Evolutionary conservation across 768 basidiomycete species (phyloP), one percentile per base, ranked within the genome.

Genomic region (Brasilioporus rufonigricans): DNA sequence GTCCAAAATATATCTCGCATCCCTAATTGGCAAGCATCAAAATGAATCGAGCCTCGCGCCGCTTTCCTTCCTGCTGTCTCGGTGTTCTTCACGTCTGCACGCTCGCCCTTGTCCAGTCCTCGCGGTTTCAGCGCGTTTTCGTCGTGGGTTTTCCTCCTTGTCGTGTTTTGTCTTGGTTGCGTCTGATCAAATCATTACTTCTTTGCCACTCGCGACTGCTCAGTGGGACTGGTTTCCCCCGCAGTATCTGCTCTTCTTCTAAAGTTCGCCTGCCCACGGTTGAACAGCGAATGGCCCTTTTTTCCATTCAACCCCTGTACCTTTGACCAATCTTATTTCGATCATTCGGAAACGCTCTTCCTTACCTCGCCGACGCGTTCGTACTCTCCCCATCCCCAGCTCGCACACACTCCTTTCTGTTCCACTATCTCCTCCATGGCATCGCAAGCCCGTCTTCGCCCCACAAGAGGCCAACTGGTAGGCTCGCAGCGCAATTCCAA

Each of bases 401-500:
- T 13, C 27, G 13, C 60, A 26, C 48, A 39, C 55, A 46, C 51
- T 65, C 67, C 44, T 61, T 64, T 52, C 48, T 38, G 18, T 43
- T 53, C 58, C 59, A 49, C 58, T 52, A 39, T 32, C 13, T 23
- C 32, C 50, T 18, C 49, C 54, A 70, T 70, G 69, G 41, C 58
- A 35, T 57, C 56, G 7, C 66, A 63, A 35, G 45, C 58, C 26
- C 71, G 60, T 35, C 70, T 66, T 57, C 67, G 71, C 16, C 71
- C 65, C 31, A 61, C 71, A 10, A 63, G 57, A 52, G 46, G 45
- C 1, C 69, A 67, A 38, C 38, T 19, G 11, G 21, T n/a, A 1
- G 44, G 40, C 27, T 4, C 48, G 1, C 57, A 57, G 21, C 80
- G 85, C 38, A 76, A 83, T 62, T 86, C 86, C 1, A 80, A 76